Conservation (phyloP, 495 filamentous ascomycete genomes). For the Glarea lozoyensis region DNA sequence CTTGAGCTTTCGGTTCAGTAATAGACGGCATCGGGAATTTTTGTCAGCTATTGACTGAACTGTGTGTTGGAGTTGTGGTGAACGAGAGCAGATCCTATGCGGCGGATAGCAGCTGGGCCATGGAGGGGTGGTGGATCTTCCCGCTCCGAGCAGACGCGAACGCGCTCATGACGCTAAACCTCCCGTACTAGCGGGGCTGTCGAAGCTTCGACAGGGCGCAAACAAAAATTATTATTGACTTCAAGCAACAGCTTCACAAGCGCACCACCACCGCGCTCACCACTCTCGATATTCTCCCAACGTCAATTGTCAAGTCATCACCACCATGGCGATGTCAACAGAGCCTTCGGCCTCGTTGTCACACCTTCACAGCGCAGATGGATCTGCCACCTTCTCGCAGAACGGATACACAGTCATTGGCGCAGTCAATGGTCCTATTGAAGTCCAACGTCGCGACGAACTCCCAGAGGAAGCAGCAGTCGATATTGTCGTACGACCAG, state of each 20-base stretch:
- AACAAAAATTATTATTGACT: too few relatives aligned
- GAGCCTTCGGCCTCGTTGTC: slow-evolving; percentile 40
- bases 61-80: too few relatives aligned
- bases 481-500: slow-evolving; percentile 83
- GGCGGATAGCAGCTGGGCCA: too few relatives aligned
- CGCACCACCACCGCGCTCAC: too few relatives aligned
- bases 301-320: slow-evolving; percentile 15
- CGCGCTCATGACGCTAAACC: too few relatives aligned
- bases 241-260: too few relatives aligned
- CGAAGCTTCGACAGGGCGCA: too few relatives aligned
- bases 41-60: too few relatives aligned
- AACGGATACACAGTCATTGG: slow-evolving; percentile 75
- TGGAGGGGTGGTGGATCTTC: too few relatives aligned
- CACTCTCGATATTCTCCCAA: background rate
- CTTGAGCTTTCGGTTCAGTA: slow-evolving; percentile 3
- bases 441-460: slow-evolving; percentile 78
- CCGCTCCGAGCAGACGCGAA: slow-evolving; percentile 6
- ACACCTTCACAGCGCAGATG: slow-evolving; percentile 67
- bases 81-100: too few relatives aligned
- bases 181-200: too few relatives aligned
- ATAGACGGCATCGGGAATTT: slow-evolving; percentile 19
- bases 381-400: slow-evolving; percentile 73
- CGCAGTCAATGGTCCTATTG: slow-evolving; percentile 86
- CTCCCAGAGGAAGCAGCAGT: slow-evolving; percentile 82
- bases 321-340: slow-evolving; percentile 31